phyloP scores from a whole-genome alignment of 352 stramenopile genomes.

The Pythium plurisporium region DNA sequence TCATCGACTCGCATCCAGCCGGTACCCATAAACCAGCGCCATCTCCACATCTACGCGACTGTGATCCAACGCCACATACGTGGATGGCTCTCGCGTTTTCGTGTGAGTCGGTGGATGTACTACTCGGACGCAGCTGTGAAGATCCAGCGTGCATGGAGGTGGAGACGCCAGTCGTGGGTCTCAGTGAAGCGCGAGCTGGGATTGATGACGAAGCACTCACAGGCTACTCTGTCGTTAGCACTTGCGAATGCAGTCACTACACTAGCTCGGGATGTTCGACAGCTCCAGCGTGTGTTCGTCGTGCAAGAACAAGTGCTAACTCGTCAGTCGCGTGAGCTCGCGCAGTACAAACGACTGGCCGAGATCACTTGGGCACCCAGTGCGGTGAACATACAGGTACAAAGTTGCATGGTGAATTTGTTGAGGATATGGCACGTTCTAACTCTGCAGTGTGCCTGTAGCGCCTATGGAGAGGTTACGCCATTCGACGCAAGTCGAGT shows the following conservation, averaged over 20 bases:
- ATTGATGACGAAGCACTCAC: not conserved
- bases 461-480: slow-evolving; percentile 24
- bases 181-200: not conserved
- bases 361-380: not conserved
- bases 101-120: slow-evolving; percentile 16
- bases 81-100: slow-evolving; percentile 19
- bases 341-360: slow-evolving; percentile 14
- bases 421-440: not conserved
- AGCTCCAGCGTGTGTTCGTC: slow-evolving; percentile 44
- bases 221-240: not conserved
- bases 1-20: not conserved
- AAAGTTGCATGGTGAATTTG: slow-evolving; percentile 16
- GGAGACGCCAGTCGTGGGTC: not conserved
- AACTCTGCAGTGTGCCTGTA: not conserved
- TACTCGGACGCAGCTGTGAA: slow-evolving; percentile 5
- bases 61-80: slow-evolving; percentile 23
- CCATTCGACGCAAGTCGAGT: not conserved
- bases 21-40: not conserved
- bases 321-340: slow-evolving; percentile 21
- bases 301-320: slow-evolving; percentile 39
- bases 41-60: slow-evolving; percentile 7
- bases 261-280: slow-evolving; percentile 26
- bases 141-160: slow-evolving; percentile 23
- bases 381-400: slow-evolving; percentile 29
- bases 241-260: slow-evolving; percentile 8